These are phyloP conservation scores for Polyplosphaeria fusca DNA, from an alignment of 495 filamentous ascomycete species.

Conservation along the genomic window DNA sequence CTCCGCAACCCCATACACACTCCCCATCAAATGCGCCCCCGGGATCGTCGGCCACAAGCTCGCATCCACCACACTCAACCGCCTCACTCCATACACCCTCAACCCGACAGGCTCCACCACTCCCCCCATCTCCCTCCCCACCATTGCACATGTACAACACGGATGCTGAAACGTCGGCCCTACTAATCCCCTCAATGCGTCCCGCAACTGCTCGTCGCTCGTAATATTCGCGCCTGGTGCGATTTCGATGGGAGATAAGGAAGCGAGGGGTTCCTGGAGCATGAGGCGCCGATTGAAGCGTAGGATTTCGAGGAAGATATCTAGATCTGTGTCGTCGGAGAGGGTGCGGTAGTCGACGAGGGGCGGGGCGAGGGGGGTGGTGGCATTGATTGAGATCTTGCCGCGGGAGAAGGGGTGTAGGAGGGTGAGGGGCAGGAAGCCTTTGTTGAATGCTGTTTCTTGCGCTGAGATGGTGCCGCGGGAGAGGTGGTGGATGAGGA, in stretches of 20 bases:
- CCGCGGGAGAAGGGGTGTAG: slow-evolving; percentile 35
- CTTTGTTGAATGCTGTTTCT: no score
- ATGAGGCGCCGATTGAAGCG: background rate
- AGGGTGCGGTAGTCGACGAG: slow-evolving; percentile 27
- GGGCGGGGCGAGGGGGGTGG: slow-evolving; percentile 7
- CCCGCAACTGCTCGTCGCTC: slow-evolving; percentile 11
- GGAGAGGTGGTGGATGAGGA: slow-evolving; percentile 3
- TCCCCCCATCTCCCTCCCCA: slow-evolving; percentile 9
- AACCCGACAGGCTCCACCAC: slow-evolving; percentile 1
- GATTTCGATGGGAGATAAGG: slow-evolving; percentile 4
- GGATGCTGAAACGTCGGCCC: slow-evolving; percentile 4
- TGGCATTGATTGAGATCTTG: slow-evolving; percentile 16
- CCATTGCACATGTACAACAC: slow-evolving; percentile 1
- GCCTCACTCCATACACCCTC: slow-evolving; percentile 16
- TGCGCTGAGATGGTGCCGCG: no score
- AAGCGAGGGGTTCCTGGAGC: background rate
- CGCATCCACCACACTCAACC: slow-evolving; percentile 5
- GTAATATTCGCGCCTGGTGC: background rate
- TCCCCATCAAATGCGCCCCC: slow-evolving; percentile 1
- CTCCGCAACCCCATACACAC: slow-evolving; percentile 16
- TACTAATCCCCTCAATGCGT: background rate
- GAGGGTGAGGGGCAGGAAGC: slow-evolving; percentile 18
- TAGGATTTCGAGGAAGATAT: slow-evolving; percentile 21
- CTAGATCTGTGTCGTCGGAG: slow-evolving; percentile 29
- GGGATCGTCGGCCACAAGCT: slow-evolving; percentile 3